Base-by-base conservation (phyloP, 805 yeast genomes). In the Monosporozyma aerobia region DNA sequence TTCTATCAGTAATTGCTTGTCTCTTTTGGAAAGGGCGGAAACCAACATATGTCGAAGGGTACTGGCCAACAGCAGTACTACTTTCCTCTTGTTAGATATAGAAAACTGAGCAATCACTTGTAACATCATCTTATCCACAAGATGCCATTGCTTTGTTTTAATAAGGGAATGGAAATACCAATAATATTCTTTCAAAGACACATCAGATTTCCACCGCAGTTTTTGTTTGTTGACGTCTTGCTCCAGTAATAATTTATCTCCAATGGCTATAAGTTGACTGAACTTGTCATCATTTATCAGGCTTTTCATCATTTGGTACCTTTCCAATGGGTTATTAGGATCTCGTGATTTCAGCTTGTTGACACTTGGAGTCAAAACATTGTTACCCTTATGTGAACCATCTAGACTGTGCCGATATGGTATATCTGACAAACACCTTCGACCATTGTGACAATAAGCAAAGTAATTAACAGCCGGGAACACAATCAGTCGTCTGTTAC, bases 51-150 rank as follows among this genome's bases (percentile, higher is more conserved):
- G 48, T 8, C 52, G 54, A 33, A 61, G 58, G 1, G 56, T 40
- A 3, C 57, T 50, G 46, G 60, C 57, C 3, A 64, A 52, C 27
- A 65, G 39, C 16, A 56, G 49, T 1, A 56, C 48, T 2, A 58
- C 58, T 48, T 54, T 48, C 3, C 49, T 43, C 48, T 55, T 63
- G 44, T 57, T 56, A 7, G 50, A 44, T 9, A 64, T 48, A 2
- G 65, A 56, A 39, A 59, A 56, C 43, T 63, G 67, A 3, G 60
- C 46, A 19, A 65, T 59, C 3, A 59, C 35, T 23, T 55, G 50
- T 16, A 53, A 29, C 59, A 63, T 54, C 11, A 48, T 44, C 6
- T 44, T 35, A 22, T 57, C 62, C 30, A 64, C 44, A 7, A 49
- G 50, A 16, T 47, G 19, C 11, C 52, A 47, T 29, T 58, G 54